phyloP scores from a whole-genome alignment of 2,329 filamentous ascomycete genomes.

The Pseudogymnoascus sp. region DNA sequence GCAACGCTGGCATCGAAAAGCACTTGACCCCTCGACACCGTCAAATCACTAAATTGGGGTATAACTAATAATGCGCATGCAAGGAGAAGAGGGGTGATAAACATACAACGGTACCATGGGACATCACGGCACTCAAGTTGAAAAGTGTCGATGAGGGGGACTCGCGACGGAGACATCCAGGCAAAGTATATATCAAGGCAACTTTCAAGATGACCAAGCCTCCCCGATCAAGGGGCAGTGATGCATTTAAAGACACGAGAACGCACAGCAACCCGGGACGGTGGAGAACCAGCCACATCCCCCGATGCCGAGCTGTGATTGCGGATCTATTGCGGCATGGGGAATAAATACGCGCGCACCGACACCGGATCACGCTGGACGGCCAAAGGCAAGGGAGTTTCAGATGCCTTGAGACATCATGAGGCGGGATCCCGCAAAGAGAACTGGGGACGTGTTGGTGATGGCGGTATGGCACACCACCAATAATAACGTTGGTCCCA shows the following conservation, averaged over 20 bases:
- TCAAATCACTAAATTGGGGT: neutral
- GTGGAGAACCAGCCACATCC: neutral
- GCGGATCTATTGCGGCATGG: neutral
- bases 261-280: neutral
- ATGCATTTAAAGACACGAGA: neutral
- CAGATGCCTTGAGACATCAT: neutral
- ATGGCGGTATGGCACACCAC: neutral
- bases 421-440: neutral
- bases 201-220: neutral
- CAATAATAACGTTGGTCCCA: neutral
- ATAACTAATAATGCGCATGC: neutral
- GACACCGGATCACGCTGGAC: neutral
- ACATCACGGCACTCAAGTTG: constrained; percentile 4
- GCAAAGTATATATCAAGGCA: neutral
- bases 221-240: neutral
- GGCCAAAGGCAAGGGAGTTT: neutral
- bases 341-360: constrained; percentile 2
- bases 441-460: neutral
- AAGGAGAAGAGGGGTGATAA: neutral
- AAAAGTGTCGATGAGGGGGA: neutral
- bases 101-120: constrained; percentile 1
- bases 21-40: neutral
- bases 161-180: constrained; percentile 5
- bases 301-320: neutral
- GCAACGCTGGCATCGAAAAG: neutral